Percentiles rank a stretch among this genome's conserved stretches.
phyloP scores from a whole-genome alignment of 495 filamentous ascomycete genomes.

The Coniosporium apollinis region DNA sequence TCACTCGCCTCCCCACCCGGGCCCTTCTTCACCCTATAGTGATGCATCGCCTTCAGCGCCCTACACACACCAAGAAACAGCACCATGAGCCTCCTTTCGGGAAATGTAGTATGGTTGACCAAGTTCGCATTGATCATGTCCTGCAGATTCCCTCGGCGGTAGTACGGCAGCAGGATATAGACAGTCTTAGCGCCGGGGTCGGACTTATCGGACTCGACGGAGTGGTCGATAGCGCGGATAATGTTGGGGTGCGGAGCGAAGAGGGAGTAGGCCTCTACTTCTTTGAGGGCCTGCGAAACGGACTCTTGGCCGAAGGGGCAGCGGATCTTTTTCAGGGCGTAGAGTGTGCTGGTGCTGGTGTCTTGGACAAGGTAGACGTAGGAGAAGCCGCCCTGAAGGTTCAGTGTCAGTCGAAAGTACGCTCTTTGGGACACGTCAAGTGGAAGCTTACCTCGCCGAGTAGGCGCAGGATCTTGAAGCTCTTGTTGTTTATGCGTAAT shows the following conservation, averaged over 20 bases:
- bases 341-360: conserved; percentile 58
- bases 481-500: conserved; percentile 84
- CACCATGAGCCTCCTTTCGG: conserved; percentile 72
- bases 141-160: conserved; percentile 83
- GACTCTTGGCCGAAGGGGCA: conserved; percentile 96
- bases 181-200: conserved; percentile 70
- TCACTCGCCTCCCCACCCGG: conserved; percentile 36
- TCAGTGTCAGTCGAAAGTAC: conserved; percentile 1
- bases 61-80: conserved; percentile 83
- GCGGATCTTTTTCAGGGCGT: conserved; percentile 94
- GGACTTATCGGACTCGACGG: conserved; percentile 43
- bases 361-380: conserved; percentile 98
- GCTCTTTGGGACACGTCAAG: too few species aligned
- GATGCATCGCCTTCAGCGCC: conserved; percentile 78
- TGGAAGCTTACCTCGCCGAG: conserved; percentile 56
- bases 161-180: conserved; percentile 91
- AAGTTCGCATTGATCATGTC: conserved; percentile 97
- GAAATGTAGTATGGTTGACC: conserved; percentile 90
- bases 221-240: conserved; percentile 81
- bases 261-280: conserved; percentile 89
- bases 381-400: conserved; percentile 70
- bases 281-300: conserved; percentile 81
- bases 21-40: conserved; percentile 52
- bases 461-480: conserved; percentile 85
- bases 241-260: conserved; percentile 71